Evolutionary conservation across 2,329 filamentous ascomycete genomes (phyloP).

Genomic region (Xylariomycetidae sp.): DNA sequence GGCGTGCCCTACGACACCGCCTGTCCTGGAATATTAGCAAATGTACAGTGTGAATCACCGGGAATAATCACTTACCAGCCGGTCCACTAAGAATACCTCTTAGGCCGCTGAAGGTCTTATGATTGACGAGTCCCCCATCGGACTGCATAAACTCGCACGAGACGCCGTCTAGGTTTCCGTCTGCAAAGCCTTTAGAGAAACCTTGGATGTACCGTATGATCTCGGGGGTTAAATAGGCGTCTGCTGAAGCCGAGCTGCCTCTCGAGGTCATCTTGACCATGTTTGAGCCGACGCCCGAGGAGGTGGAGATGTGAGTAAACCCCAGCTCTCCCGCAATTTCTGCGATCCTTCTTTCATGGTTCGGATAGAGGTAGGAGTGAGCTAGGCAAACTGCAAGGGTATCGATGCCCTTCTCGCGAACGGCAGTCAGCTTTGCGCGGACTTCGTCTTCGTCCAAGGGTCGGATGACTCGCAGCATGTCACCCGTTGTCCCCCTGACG

Average conservation of each 20-base stretch:
- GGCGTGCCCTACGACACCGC: constrained; percentile 71
- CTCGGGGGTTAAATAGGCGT: constrained; percentile 18
- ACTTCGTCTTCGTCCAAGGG: constrained; percentile 4
- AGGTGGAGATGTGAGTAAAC: constrained; percentile 16
- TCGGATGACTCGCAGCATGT: constrained; percentile 3
- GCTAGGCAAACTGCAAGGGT: constrained; percentile 11
- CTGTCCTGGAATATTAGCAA: background rate
- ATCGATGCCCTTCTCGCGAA: constrained; percentile 7
- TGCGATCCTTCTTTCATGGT: constrained; percentile 58
- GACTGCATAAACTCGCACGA: constrained; percentile 26
- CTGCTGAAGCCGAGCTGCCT: constrained; percentile 17
- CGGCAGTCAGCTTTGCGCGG: constrained; percentile 1
- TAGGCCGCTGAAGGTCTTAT: constrained; percentile 60
- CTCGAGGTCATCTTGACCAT: constrained; percentile 22
- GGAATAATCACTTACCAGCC: constrained; percentile 35
- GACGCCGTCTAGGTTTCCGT: constrained; percentile 7
- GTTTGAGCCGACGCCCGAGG: constrained; percentile 14
- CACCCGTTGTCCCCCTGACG: constrained; percentile 8
- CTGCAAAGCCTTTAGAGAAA: constrained; percentile 15
- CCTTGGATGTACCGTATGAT: constrained; percentile 14
- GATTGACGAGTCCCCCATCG: constrained; percentile 44
- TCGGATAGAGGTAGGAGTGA: constrained; percentile 67
- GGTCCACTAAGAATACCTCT: constrained; percentile 67
- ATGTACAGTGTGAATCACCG: background rate
- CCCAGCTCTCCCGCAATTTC: constrained; percentile 43